Evolutionary conservation across 208 protist genomes (phyloP).

Genomic region (Giardia muris): DNA sequence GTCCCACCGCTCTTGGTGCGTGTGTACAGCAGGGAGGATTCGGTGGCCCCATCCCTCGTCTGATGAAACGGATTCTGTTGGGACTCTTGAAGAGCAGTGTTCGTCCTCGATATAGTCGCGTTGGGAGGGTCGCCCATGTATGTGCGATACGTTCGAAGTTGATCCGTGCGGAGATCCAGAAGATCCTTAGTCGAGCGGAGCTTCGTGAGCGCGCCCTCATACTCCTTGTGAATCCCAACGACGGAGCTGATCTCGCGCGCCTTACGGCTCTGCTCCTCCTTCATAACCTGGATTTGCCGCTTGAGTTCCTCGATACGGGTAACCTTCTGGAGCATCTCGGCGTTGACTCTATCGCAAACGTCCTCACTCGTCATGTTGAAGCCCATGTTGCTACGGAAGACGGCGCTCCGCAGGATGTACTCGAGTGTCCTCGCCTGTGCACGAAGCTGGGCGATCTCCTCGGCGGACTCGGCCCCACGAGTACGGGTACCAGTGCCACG

Average conservation of each 20-base stretch:
- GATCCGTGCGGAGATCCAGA: not conserved
- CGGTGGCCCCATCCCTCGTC: no score
- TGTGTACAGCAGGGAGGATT: no score
- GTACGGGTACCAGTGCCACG: not conserved
- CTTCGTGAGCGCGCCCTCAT: not conserved
- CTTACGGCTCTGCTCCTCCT: not conserved
- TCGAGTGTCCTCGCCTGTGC: not conserved
- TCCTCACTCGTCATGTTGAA: not conserved
- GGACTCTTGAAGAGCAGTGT: no score
- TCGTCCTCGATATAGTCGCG: no score
- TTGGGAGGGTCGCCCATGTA: constrained; percentile 3
- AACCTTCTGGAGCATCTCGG: not conserved
- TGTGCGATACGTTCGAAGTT: not conserved
- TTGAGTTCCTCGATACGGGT: not conserved
- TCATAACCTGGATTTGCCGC: not conserved
- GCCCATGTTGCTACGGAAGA: not conserved
- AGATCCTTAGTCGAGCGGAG: not conserved
- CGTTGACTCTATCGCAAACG: not conserved
- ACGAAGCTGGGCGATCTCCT: not conserved
- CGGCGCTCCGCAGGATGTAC: not conserved
- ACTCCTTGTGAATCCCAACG: not conserved
- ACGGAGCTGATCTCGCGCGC: not conserved
- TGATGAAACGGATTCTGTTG: no score
- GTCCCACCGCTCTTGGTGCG: no score
- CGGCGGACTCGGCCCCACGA: not conserved